Evolutionary conservation across 2,329 filamentous ascomycete species (phyloP), one percentile per base, ranked within the genome.

Genomic region (Aspergillus brasiliensis): DNA sequence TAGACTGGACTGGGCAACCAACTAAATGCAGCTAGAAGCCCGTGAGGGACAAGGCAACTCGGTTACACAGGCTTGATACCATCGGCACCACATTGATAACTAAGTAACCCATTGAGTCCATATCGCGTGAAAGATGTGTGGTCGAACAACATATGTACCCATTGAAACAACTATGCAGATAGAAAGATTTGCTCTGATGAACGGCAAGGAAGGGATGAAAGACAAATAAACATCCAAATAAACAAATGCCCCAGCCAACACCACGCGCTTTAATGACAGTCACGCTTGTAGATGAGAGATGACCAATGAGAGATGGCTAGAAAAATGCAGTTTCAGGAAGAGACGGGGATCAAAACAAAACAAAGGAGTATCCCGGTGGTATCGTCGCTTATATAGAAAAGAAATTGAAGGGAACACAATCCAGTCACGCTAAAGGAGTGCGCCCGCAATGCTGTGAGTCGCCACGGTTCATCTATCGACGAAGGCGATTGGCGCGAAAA

Each of bases 241-340:
- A 55, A 52, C 58, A 54, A 63, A 66, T 59, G 57, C 63, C 57
- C 34, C 44, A 46, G 53, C 60, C 59, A 65, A 71, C 67, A 59
- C 69, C 69, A 62, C 66, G 62, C 65, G 64, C 65, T 51, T 63
- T 60, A 52, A 51, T 56, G 27, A 62, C 62, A 61, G 58, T 62
- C 52, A 51, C 57, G 62, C 61, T 65, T 51, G 56, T 62, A 57
- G 63, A 61, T 52, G 28, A 51, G 62, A 52, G 19, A 28, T 21
- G n/a, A 28, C 4, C 28, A 27, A 27, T 31, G 13, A 17, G 10
- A 27, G n/a, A 52, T 38, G 27, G 19, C 19, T 8, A 11, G 10
- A 8, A 3, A 44, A 28, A 54, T 27, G 37, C 23, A 54, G 8
- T 5, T 28, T 17, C 15, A 21, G 21, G 3, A 40, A 42, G 19